Evolutionary conservation across 2,329 filamentous ascomycete species (phyloP), one percentile per base, ranked within the genome.

Genomic region (Tolypocladium album): DNA sequence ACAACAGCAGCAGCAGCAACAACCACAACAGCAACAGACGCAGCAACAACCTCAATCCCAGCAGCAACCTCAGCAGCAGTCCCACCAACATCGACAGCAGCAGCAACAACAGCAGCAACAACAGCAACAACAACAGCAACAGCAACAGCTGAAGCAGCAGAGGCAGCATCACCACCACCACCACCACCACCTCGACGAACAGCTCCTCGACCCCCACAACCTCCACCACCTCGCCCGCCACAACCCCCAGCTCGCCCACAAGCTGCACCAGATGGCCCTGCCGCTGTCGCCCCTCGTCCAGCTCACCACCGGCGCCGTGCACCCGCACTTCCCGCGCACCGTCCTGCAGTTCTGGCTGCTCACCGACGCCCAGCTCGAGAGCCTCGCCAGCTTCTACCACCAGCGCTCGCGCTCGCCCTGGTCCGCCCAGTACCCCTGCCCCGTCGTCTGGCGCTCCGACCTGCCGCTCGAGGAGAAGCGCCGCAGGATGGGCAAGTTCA

Each of bases 261-360:
- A 90, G 68, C 79, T 92, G 61, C 68, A 75, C 31, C 82, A 88
- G 64, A 86, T 92, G 80, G 79, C 82, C 24, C 80, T 89, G 13
- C 79, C 78, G 27, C 82, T 92, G 31, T 80, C 82, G 0, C 87
- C 88, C 1, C 83, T 92, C 7, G 84, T 88, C 9, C 82, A 86
- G 72, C 74, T 87, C 64, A 77, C 78, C 27, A 82, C 81, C 1
- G 87, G 87, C 57, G 69, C 74, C n/a, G 74, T 87, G 2, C 87
- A 89, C 67, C 82, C 85, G 0, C 71, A 76, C 59, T 92, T 88
- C 71, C 88, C 88, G 1, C 67, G 69, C 24, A 88, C 83, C 4
- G 78, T 91, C 59, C 83, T 92, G 55, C 80, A 82, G 69, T 90
- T 88, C 74, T 89, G 87, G 81, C 84, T 91, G 39, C 80, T 92